A percentile compares a stretch with the other conserved stretches of the same genome.
Evolutionary conservation across 140 eudicot genomes (phyloP).

Genomic region (Oenanthe javanica): DNA sequence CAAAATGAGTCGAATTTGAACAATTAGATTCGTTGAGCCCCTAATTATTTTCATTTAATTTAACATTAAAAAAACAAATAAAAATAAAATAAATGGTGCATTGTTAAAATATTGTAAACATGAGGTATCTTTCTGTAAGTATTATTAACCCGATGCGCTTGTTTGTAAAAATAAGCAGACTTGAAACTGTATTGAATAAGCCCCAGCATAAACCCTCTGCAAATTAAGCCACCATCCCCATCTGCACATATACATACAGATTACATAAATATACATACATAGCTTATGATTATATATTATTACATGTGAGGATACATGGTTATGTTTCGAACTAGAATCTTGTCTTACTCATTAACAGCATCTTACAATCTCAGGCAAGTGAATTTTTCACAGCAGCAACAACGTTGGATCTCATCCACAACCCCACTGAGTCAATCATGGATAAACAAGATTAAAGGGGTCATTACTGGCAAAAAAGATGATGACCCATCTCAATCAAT

Average conservation of each 20-base stretch:
- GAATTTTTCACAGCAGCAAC: neutral
- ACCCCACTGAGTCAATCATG: neutral
- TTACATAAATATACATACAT: neutral
- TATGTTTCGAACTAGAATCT: neutral
- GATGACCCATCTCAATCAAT: slow-evolving; percentile 1
- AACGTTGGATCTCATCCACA: slow-evolving; percentile 7
- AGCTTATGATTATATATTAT: neutral
- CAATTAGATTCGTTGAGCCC: too few species aligned
- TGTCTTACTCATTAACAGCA: neutral
- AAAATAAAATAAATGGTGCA: too few species aligned
- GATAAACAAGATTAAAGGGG: slow-evolving; percentile 9
- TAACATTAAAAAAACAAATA: too few species aligned
- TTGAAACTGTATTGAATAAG: neutral
- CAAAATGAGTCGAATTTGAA: too few species aligned
- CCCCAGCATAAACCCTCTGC: neutral
- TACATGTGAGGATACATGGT: neutral
- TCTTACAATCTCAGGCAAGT: neutral
- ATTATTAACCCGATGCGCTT: too few species aligned
- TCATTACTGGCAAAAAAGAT: neutral
- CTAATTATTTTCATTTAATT: too few species aligned
- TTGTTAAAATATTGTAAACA: too few species aligned
- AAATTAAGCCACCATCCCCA: neutral
- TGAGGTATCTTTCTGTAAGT: too few species aligned
- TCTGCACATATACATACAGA: neutral
- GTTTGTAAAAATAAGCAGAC: too few species aligned